These are phyloP conservation scores for Trichophyton benhamiae DNA, from an alignment of 2,329 filamentous ascomycete species.

Conservation along the genomic window DNA sequence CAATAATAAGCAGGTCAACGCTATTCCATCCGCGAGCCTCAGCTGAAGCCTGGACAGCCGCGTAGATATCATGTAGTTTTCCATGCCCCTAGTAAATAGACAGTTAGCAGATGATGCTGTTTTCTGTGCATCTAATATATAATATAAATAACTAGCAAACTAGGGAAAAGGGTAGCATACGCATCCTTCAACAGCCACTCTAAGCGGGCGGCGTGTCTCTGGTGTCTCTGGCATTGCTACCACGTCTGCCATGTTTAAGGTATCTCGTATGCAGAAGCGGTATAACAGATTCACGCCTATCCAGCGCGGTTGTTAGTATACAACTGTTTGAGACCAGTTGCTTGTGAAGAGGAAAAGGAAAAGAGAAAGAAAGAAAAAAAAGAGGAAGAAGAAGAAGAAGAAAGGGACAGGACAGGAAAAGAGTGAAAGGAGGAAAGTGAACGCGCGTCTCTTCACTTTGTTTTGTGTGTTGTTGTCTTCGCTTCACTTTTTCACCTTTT, in stretches of 20 bases:
- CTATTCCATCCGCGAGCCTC: conserved; percentile 61
- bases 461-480: background rate
- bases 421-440: background rate
- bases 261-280: background rate
- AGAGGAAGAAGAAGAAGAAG: background rate
- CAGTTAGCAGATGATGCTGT: background rate
- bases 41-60: conserved; percentile 58
- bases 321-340: background rate
- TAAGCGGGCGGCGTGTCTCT: background rate
- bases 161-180: conserved; percentile 1
- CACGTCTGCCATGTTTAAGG: background rate
- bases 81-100: conserved; percentile 64
- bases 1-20: conserved; percentile 84
- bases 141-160: background rate
- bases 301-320: background rate
- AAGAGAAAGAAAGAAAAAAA: background rate
- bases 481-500: background rate
- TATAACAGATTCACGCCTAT: background rate
- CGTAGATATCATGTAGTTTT: conserved; percentile 81
- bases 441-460: background rate
- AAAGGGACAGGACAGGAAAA: background rate
- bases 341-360: background rate
- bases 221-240: background rate
- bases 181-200: conserved; percentile 12
- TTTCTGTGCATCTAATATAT: background rate